Evolutionary conservation across 2,329 filamentous ascomycete genomes (phyloP), one percentile per base, ranked within the genome.

Genomic region (Pseudocercospora crystallina): DNA sequence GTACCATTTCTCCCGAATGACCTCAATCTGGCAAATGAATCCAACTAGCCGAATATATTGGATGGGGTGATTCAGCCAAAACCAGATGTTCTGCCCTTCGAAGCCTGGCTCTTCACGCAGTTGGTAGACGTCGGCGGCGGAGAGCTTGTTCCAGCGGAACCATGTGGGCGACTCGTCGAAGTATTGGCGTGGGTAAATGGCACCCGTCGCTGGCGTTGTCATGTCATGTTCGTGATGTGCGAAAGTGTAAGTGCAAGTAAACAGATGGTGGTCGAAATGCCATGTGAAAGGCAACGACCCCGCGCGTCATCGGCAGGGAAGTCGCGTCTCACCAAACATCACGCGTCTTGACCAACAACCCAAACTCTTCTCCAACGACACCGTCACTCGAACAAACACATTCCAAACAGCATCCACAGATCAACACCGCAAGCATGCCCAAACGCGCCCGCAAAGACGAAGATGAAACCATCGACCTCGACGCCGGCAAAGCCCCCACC

Each of bases 131-230:
- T 83, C 79, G 26, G 71, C 69, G 12, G 74, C 73, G 1, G 78
- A 77, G 57, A 86, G 72, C 63, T 83, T 83, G 66, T 83, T 82
- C 83, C 83, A 86, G 63, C 73, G 65, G 69, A 79, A 76, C 67
- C 77, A 83, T 8, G 83, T 85, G n/a, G 79, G 77, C 5, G 83
- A 84, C 32, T 73, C 74, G 40, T 71, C 68, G 66, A 82, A 84
- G 72, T 80, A 84, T 65, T 78, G 82, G 33, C 77, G 77, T 12
- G 82, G 80, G 56, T 84, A 83, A 55, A 81, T 57, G 7, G 32
- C 35, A 20, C 15, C 40, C 26, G 41, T 13, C 31, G 50, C 13
- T 35, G 49, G 54, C 60, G 59, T 63, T 57, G 56, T 70, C 70
- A 72, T 71, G 57, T 67, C 69, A 70, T 70, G 39, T 37, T 63